Base-by-base conservation (phyloP, 1,139 yeast species). In the Pichia cactophila region DNA sequence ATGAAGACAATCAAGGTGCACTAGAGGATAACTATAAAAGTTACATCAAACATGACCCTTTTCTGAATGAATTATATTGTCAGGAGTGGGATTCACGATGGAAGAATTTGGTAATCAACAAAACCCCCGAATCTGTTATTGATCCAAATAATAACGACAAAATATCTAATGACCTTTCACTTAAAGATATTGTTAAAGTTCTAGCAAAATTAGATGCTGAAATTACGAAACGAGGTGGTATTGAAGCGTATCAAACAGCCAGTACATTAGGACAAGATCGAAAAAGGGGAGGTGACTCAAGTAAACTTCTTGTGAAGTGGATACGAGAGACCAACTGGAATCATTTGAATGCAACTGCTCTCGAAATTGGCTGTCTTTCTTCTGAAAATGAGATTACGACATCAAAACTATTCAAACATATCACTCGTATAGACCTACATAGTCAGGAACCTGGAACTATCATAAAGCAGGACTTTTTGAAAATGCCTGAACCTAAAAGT, bases 261-360 rank as follows among this genome's bases (percentile, higher is more conserved):
- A 87, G 96, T 1, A 78, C 86, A 1, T 79, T 82, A 46, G 97
- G 97, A 0, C 97, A 90, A 60, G 78, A 80, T 52, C 66, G 68
- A 1, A 74, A 74, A 44, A 68, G 97, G 54, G 97, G 97, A 0
- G 96, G 96, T 2, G 97, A 90, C 64, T 86, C 96, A 0, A 88
- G 96, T 1, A 86, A 83, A 57, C 69, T 78, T 52, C 67, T 88
- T 43, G 72, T 86, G 3, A 75, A 78, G 50, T 89, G 96, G 96
- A 64, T 87, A 16, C 61, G 61, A 43, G 75, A 71, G 39, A 40
- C 63, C 28, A 46, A 60, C 14, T 56, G 58, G 43, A 42, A 48
- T 10, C 39, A 46, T 10, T 9, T 26, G 1, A 29, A 42, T 5
- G 44, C 16, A 47, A 36, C 14, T 26, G 86, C 95, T 0, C 70